Evolutionary conservation across 2,329 filamentous ascomycete genomes (phyloP), one percentile per base, ranked within the genome.

Genomic region (Dryadomyces quercus-mongolicae): DNA sequence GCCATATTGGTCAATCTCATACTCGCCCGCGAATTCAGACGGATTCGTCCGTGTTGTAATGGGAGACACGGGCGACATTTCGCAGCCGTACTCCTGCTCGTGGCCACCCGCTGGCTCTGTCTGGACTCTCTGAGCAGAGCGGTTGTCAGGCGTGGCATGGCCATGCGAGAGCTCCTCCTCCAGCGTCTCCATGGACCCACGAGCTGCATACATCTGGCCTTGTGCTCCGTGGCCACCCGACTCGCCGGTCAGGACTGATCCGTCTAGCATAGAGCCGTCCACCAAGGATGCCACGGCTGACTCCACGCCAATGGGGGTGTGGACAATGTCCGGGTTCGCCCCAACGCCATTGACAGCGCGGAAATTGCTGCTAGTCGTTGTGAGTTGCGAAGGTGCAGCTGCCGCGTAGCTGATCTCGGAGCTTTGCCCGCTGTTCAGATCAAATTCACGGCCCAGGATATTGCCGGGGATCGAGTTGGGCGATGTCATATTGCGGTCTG

Each of bases 231-330:
- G 66, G 22, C 71, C 70, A 36, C 72, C 74, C 13, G 81, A 84
- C 10, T 74, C 75, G 15, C 70, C 72, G 3, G 82, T 91, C 53
- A 95, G 65, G 13, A 85, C 79, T 2, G 89, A 94, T 52, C 78
- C 77, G 5, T 81, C 77, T 16, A 81, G 66, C 67, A 77, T 72
- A 0, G 89, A 92, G 18, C 90, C 88, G 61, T 93, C 85, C 1
- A 84, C 72, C 7, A 97, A 73, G 16, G 91, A 96, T 8, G 92
- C 92, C 12, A 97, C 91, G 10, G 86, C 87, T 15, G 91, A 96
- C 67, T 96, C 91, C 0, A 95, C 83, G 2, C 80, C 88, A 38
- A 82, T 65, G 2, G 80, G 81, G 1, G 81, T 83, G 61, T 90
- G 82, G 3, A 94, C 77, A 63, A 89, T 85, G 60, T 88, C 77